Evolutionary conservation across 164 flowering plant species (phyloP), one percentile per base, ranked within the genome.

Genomic region (Magnolia changhungtana): DNA sequence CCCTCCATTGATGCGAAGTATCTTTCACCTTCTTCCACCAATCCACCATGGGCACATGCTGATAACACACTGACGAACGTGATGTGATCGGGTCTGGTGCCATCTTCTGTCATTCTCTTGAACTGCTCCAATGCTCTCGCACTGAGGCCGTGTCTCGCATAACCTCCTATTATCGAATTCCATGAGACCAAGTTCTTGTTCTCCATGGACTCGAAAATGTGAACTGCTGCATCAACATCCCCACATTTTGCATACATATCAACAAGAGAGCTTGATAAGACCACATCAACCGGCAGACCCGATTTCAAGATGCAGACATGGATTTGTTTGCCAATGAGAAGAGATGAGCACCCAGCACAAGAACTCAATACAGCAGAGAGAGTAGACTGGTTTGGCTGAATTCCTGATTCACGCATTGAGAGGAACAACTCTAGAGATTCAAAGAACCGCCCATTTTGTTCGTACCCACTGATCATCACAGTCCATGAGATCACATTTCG

Each of bases 161-260:
- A 87, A 0, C 89, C 90, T 52, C 92, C 92, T 31, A 91, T 82
- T 2, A 89, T 81, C 0, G 90, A 78, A 72, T 89, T 91, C 93
- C 92, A 91, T 0, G 89, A 80, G 1, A 71, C 89, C 75, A 80
- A 45, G 74, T 84, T 88, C 78, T 86, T 87, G 13, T 69, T 72
- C 0, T 72, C 51, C 80, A 87, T 86, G 49, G 71, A 69, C 69
- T 80, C 73, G 65, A 91, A 91, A 66, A 82, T 70, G n/a, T 37
- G n/a, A 71, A 64, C 71, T 49, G 91, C 87, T 9, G 83, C 82
- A 49, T 69, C 73, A 29, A 89, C 80, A 68, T 85, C 86, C 24
- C 91, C 91, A 80, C 91, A 88, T 78, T 86, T 88, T 1, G 84
- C 86, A 67, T 88, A 84, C 91, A 88, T 87, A 64, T 87, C 83